Evolutionary conservation across 306 rosid genomes (phyloP).

Genomic region (Gastrolobium villosum): DNA sequence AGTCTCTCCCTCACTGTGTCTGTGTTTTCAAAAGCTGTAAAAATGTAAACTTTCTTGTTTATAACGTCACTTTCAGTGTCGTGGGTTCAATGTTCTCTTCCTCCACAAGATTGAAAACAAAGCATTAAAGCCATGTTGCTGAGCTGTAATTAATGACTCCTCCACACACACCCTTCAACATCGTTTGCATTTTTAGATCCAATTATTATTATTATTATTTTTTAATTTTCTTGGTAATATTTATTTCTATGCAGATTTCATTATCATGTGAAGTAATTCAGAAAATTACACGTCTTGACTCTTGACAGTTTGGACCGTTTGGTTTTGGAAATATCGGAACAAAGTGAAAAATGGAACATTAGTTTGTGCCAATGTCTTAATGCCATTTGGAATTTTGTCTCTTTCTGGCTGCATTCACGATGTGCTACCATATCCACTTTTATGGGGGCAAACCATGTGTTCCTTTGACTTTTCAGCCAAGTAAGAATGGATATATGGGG

Average conservation of each 20-base stretch:
- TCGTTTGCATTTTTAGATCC: background rate
- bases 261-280: background rate
- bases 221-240: background rate
- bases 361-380: background rate
- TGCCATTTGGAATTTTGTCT: conserved; percentile 28
- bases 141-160: conserved; percentile 36
- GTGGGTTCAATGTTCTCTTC: conserved; percentile 40
- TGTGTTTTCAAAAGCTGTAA: conserved; percentile 41
- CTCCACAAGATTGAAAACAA: conserved; percentile 41
- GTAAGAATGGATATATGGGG: background rate
- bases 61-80: conserved; percentile 48
- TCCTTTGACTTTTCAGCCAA: conserved; percentile 42
- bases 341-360: conserved; percentile 14
- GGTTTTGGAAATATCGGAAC: conserved; percentile 32
- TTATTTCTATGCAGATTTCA: background rate
- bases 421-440: conserved; percentile 20
- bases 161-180: conserved; percentile 24
- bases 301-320: conserved; percentile 43
- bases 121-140: conserved; percentile 41
- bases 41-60: conserved; percentile 40
- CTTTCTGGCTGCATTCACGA: conserved; percentile 15
- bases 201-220: background rate
- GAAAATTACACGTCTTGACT: background rate
- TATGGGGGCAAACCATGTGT: conserved; percentile 36
- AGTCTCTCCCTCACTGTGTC: background rate